Percentiles rank a stretch among this genome's conserved stretches.
Conservation (phyloP, 805 yeast genomes). For the Kuraishia cidri region DNA sequence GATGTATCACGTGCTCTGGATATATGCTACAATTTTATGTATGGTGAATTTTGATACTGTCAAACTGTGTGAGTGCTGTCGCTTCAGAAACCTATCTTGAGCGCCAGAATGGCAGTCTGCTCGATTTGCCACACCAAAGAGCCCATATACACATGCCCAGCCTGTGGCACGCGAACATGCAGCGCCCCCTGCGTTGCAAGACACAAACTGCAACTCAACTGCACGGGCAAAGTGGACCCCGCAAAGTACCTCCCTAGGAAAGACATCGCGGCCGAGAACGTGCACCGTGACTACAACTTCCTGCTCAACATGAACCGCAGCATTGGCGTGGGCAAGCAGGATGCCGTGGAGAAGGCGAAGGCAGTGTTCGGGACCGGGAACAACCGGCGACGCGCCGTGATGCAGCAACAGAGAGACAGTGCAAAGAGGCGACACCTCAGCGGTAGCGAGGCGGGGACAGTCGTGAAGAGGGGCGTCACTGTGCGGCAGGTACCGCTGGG, state of each 20-base stretch:
- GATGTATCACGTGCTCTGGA: no score
- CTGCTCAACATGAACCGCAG: conserved; percentile 50
- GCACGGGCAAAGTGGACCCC: conserved; percentile 61
- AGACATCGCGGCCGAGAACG: conserved; percentile 35
- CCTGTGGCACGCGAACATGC: conserved; percentile 62
- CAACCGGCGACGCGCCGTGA: conserved; percentile 4
- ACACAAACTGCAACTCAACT: conserved; percentile 55
- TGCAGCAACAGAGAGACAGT: conserved; percentile 10
- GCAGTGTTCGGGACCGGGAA: conserved; percentile 22
- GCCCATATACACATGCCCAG: conserved; percentile 74
- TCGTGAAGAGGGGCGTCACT: conserved; percentile 57
- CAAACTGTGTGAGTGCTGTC: no score
- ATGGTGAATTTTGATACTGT: no score
- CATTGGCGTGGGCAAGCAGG: conserved; percentile 49
- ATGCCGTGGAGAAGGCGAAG: conserved; percentile 32
- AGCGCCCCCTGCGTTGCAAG: conserved; percentile 58
- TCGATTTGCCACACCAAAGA: conserved; percentile 31
- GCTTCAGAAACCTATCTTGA: no score
- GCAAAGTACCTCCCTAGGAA: conserved; percentile 44
- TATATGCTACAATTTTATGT: no score
- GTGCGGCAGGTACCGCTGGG: conserved; percentile 60
- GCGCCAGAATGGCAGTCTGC: no score
- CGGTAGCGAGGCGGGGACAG: conserved; percentile 6
- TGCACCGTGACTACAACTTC: conserved; percentile 82
- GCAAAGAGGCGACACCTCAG: conserved; percentile 11